phyloP scores from a whole-genome alignment of 164 flowering plant genomes.

The Warburgia ugandensis region DNA sequence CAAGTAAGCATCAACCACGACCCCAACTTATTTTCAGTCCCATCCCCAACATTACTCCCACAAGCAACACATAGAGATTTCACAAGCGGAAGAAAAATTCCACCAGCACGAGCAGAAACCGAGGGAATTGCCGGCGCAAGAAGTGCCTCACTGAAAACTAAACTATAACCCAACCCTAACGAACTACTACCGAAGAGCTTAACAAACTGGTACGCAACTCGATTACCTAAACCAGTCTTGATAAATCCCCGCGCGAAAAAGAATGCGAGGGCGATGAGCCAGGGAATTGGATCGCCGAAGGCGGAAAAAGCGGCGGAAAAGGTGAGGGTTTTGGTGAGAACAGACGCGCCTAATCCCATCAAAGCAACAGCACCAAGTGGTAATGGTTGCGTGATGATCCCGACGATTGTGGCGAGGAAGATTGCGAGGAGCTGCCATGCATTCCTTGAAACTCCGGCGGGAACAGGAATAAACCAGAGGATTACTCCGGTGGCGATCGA shows the following conservation, averaged over 20 bases:
- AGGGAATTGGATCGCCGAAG: slow-evolving; percentile 92
- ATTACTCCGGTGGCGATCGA: slow-evolving; percentile 78
- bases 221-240: slow-evolving; percentile 85
- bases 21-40: slow-evolving; percentile 66
- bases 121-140: slow-evolving; percentile 89
- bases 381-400: slow-evolving; percentile 86
- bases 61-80: slow-evolving; percentile 84
- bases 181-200: slow-evolving; percentile 65
- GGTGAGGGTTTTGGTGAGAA: slow-evolving; percentile 78
- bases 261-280: slow-evolving; percentile 91
- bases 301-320: slow-evolving; percentile 90
- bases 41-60: slow-evolving; percentile 85
- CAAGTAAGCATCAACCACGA: slow-evolving; percentile 92
- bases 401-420: slow-evolving; percentile 82
- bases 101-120: slow-evolving; percentile 85
- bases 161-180: slow-evolving; percentile 75
- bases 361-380: slow-evolving; percentile 93
- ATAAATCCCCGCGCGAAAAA: slow-evolving; percentile 91
- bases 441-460: slow-evolving; percentile 56
- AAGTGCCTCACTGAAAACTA: slow-evolving; percentile 82
- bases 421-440: slow-evolving; percentile 92
- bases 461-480: slow-evolving; percentile 75
- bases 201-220: slow-evolving; percentile 86
- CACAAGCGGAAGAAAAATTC: slow-evolving; percentile 76
- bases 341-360: slow-evolving; percentile 80